Evolutionary conservation across 2,329 filamentous ascomycete species (phyloP), one percentile per base, ranked within the genome.

Genomic region (Beauveria brongniartii): DNA sequence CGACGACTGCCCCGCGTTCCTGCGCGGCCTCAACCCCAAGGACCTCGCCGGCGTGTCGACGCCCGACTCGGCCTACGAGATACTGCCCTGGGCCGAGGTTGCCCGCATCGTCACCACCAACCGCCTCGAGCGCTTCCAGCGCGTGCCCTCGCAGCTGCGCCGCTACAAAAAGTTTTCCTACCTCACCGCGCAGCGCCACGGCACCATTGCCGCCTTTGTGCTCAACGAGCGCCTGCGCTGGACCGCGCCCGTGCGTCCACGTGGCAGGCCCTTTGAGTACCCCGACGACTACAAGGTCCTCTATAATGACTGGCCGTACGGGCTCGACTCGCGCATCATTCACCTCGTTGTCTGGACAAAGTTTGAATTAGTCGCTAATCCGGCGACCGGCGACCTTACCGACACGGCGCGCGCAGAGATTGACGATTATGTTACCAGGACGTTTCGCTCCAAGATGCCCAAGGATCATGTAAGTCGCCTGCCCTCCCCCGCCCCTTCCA

Each of bases 271-370:
- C 0, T 81, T 85, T 64, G 73, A 76, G 64, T 68, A 65, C 59
- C 73, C 73, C 0, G 76, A 77, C 10, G 88, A 94, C 69, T 75
- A 87, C 67, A 91, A 86, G 72, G 86, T 96, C 53, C 73, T 96
- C 46, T 84, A 83, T 74, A 97, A 97, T 70, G 92, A 97, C 79
- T 97, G 92, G 90, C 93, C 93, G 0, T 97, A 97, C 69, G 92
- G 91, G 0, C 80, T 97, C 58, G 91, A 94, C 67, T 70, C 78
- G 52, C 80, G 82, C 56, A 92, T 96, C 65, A 83, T 90, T 18
- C 93, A 97, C 71, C 78, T 97, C 3, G 90, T 96, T 5, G 85
- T 96, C 14, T 97, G 93, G 93, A 94, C 90, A 53, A 96, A 96
- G 73, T 96, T 96, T 69, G 80, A 82, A 53, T 78, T 97, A 26